Conservation (phyloP, 2,329 filamentous ascomycete genomes). For the Pyricularia pennisetigena region DNA sequence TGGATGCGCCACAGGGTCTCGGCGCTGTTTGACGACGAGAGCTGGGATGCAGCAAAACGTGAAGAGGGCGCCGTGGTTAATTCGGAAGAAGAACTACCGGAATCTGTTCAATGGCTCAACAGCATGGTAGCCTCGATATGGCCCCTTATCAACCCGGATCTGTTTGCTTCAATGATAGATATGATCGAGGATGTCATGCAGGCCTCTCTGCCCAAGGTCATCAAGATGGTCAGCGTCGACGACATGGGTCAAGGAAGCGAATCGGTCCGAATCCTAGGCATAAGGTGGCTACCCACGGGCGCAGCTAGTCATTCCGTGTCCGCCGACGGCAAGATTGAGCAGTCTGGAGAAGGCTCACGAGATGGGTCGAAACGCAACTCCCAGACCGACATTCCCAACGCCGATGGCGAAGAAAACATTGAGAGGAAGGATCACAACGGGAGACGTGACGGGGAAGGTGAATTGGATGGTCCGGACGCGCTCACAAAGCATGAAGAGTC, state of each 20-base stretch:
- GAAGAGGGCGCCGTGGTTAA: slow-evolving; percentile 35
- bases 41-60: slow-evolving; percentile 55
- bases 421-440: slow-evolving; percentile 21
- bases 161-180: slow-evolving; percentile 59
- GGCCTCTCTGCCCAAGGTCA: slow-evolving; percentile 56
- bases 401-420: slow-evolving; percentile 30
- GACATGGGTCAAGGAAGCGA: slow-evolving; percentile 70
- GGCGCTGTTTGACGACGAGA: slow-evolving; percentile 56
- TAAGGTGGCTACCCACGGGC: slow-evolving; percentile 63
- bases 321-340: slow-evolving; percentile 45
- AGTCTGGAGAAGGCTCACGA: slow-evolving; percentile 9
- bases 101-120: slow-evolving; percentile 64
- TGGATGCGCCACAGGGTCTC: slow-evolving; percentile 54
- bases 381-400: slow-evolving; percentile 41
- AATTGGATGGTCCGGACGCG: background rate
- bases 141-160: slow-evolving; percentile 66
- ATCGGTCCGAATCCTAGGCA: slow-evolving; percentile 57
- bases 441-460: slow-evolving; percentile 19
- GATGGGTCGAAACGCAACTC: slow-evolving; percentile 33
- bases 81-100: slow-evolving; percentile 40
- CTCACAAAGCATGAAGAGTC: slow-evolving; percentile 24
- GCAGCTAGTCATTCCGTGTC: slow-evolving; percentile 54
- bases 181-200: slow-evolving; percentile 75
- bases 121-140: slow-evolving; percentile 57
- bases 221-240: slow-evolving; percentile 67